Conservation (phyloP, 179 eudicot species). For the Pouteria campechiana region DNA sequence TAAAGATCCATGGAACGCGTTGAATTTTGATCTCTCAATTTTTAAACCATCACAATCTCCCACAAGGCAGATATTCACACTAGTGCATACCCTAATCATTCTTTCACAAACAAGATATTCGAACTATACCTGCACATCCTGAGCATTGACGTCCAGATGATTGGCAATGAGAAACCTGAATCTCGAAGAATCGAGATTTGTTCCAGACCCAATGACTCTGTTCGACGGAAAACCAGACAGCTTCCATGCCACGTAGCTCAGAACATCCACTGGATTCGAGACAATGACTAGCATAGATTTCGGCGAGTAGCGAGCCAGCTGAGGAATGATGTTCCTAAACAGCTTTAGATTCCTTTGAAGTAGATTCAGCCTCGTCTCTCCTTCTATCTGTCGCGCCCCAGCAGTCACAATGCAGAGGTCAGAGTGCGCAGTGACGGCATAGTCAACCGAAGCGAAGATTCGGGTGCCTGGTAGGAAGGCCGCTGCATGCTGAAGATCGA, state of each 20-base stretch:
- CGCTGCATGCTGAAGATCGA: conserved; percentile 93
- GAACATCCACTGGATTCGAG: conserved; percentile 85
- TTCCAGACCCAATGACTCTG: conserved; percentile 93
- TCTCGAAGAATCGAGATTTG: conserved; percentile 77
- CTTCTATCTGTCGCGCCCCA: conserved; percentile 74
- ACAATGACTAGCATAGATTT: conserved; percentile 53
- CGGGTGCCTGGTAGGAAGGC: conserved; percentile 81
- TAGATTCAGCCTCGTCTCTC: conserved; percentile 72
- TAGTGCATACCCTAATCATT: too few relatives aligned
- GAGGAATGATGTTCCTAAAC: conserved; percentile 54
- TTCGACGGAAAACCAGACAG: conserved; percentile 78
- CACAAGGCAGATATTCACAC: too few relatives aligned
- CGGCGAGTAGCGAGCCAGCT: conserved; percentile 55
- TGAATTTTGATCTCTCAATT: too few relatives aligned
- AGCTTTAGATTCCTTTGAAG: conserved; percentile 61
- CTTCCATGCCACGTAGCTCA: conserved; percentile 87
- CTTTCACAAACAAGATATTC: too few relatives aligned
- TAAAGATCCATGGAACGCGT: too few relatives aligned
- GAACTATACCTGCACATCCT: conserved; percentile 97
- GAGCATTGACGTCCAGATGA: conserved; percentile 92
- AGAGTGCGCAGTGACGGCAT: conserved; percentile 39
- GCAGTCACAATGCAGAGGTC: conserved; percentile 90
- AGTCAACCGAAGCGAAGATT: conserved; percentile 62
- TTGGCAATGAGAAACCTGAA: conserved; percentile 86
- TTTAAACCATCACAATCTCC: too few relatives aligned